These are phyloP conservation scores for Colletotrichum viniferum DNA, from an alignment of 2,329 filamentous ascomycete species.

Conservation along the genomic window DNA sequence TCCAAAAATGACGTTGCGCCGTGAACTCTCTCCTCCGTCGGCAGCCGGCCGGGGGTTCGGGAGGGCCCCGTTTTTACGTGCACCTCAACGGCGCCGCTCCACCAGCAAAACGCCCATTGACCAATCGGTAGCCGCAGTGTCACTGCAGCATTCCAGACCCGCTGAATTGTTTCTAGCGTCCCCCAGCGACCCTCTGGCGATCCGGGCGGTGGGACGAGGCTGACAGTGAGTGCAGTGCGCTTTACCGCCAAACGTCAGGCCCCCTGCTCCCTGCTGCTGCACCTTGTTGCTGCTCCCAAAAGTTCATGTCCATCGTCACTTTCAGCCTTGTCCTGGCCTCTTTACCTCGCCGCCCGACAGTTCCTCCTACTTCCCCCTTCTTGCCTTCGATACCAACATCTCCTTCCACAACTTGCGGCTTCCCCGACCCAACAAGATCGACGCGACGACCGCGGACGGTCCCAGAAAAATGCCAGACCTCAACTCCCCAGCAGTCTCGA, in stretches of 20 bases:
- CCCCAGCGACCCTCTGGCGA: not conserved
- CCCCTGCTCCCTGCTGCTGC: not conserved
- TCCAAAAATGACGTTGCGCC: not conserved
- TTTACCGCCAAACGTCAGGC: not conserved
- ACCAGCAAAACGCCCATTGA: not conserved
- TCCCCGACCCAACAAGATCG: not conserved
- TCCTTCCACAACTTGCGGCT: not conserved
- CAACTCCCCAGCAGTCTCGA: constrained; percentile 24
- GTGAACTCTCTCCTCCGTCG: not conserved
- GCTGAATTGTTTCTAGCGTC: not conserved
- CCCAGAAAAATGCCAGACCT: constrained; percentile 30
- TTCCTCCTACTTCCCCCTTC: not conserved
- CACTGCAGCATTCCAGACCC: not conserved
- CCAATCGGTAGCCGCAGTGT: not conserved
- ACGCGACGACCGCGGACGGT: not conserved
- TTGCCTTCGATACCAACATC: not conserved
- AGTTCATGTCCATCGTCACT: not conserved
- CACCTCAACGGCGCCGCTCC: not conserved
- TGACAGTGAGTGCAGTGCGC: not conserved
- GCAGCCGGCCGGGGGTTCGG: not conserved
- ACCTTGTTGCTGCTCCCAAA: not conserved
- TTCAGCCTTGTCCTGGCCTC: not conserved
- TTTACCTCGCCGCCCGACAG: not conserved
- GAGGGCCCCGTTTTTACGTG: not conserved
- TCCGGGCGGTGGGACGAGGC: constrained; percentile 9